A percentile compares a stretch with the other conserved stretches of the same genome.
Evolutionary conservation across 176 grass and related monocot species (phyloP).

Genomic region (Calamus simplicifolius): DNA sequence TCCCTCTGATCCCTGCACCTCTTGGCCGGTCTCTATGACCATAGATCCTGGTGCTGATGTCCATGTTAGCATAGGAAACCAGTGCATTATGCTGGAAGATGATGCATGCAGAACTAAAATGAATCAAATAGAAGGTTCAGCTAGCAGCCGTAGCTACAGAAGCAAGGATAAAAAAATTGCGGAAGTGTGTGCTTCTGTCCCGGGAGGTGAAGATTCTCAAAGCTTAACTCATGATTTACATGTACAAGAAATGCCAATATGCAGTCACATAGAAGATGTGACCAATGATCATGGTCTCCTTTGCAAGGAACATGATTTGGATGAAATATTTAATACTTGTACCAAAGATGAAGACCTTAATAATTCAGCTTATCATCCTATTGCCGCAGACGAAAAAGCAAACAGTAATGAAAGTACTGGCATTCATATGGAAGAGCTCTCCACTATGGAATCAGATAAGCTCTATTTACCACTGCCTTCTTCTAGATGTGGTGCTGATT

Average conservation of each 20-base stretch:
- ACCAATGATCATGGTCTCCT: slow-evolving; percentile 14
- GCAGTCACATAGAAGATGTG: slow-evolving; percentile 5
- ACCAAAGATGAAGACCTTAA: slow-evolving; percentile 15
- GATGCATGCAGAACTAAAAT: background rate
- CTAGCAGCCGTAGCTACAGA: background rate
- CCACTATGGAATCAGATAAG: background rate
- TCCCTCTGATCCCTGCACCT: background rate
- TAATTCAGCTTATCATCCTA: slow-evolving; percentile 23
- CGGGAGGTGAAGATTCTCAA: slow-evolving; percentile 6
- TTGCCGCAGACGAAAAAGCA: slow-evolving; percentile 4
- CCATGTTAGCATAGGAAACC: background rate
- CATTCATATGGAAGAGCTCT: background rate
- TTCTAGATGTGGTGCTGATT: background rate
- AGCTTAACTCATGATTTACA: background rate
- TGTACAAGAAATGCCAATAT: slow-evolving; percentile 7
- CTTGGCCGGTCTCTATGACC: background rate
- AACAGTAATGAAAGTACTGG: background rate
- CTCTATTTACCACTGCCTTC: background rate
- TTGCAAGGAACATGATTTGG: slow-evolving; percentile 32
- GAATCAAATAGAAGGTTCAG: background rate
- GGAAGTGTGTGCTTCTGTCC: background rate
- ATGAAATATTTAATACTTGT: slow-evolving; percentile 17
- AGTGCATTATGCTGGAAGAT: background rate
- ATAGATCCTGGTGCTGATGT: background rate
- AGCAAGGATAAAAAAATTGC: background rate